Evolutionary conservation across 352 stramenopile genomes (phyloP).

Genomic region (Phytophthora brassicae): DNA sequence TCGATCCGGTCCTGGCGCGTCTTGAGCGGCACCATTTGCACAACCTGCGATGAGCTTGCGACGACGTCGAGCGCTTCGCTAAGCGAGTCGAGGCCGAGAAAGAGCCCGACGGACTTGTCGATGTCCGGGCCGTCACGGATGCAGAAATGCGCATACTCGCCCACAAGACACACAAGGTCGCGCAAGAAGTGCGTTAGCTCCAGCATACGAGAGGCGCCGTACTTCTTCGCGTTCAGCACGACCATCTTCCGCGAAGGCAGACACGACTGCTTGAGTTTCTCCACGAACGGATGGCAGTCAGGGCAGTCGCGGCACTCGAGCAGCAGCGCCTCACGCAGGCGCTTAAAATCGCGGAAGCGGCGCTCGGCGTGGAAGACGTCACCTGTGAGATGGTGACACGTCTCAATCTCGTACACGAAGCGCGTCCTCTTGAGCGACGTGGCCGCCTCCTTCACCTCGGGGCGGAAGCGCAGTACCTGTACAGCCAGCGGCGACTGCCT

Average conservation of each 20-base stretch:
- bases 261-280: constrained; percentile 52
- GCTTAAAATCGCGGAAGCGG: constrained; percentile 72
- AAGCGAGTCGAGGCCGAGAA: constrained; percentile 53
- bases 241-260: constrained; percentile 52
- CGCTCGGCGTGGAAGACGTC: constrained; percentile 56
- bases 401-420: constrained; percentile 80
- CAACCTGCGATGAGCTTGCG: constrained; percentile 27
- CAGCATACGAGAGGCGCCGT: constrained; percentile 52
- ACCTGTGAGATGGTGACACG: constrained; percentile 59
- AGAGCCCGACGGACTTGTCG: constrained; percentile 66
- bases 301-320: constrained; percentile 54
- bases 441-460: constrained; percentile 48
- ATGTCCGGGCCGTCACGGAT: constrained; percentile 51
- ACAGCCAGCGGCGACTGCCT: constrained; percentile 38
- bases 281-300: constrained; percentile 48
- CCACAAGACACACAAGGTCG: constrained; percentile 52
- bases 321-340: constrained; percentile 61
- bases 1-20: constrained; percentile 73
- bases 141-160: constrained; percentile 44
- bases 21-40: constrained; percentile 42
- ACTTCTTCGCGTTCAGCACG: constrained; percentile 61
- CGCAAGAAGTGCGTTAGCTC: constrained; percentile 69
- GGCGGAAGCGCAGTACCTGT: constrained; percentile 58
- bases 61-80: constrained; percentile 46
- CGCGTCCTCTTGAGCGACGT: constrained; percentile 59